Percentiles rank a stretch among this genome's conserved stretches.
These are phyloP conservation scores for Zoysia matrella DNA, from an alignment of 202 grass and related monocot species.

Conservation along the genomic window DNA sequence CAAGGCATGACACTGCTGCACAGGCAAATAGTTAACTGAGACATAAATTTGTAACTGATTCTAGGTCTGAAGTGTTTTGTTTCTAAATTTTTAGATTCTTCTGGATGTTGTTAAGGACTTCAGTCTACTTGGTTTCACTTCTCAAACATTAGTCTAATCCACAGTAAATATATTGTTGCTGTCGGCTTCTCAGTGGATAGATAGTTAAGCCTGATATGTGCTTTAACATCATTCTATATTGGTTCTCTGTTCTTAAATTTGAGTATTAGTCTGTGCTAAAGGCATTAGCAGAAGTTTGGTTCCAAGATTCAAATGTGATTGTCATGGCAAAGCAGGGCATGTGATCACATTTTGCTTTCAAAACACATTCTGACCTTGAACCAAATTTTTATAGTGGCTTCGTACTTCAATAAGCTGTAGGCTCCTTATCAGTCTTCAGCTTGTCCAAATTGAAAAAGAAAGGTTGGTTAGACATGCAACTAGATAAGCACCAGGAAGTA, in stretches of 20 bases:
- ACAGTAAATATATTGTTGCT: background rate
- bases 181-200: background rate
- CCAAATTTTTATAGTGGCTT: background rate
- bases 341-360: background rate
- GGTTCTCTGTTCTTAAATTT: background rate
- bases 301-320: background rate
- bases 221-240: background rate
- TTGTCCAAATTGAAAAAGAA: background rate
- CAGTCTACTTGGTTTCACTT: conserved; percentile 4
- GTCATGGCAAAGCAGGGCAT: background rate
- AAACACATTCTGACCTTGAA: conserved; percentile 19
- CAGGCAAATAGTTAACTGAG: background rate
- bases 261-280: background rate
- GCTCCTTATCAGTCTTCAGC: conserved; percentile 15
- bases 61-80: background rate
- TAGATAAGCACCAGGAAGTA: background rate
- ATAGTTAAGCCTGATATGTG: background rate
- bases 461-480: background rate
- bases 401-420: conserved; percentile 4
- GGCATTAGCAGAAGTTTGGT: background rate
- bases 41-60: background rate
- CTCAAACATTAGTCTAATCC: background rate
- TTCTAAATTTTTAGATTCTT: conserved; percentile 8
- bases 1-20: background rate
- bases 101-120: background rate